Base-by-base conservation (phyloP, 2,329 filamentous ascomycete genomes). In the Leptodontidium sp. region DNA sequence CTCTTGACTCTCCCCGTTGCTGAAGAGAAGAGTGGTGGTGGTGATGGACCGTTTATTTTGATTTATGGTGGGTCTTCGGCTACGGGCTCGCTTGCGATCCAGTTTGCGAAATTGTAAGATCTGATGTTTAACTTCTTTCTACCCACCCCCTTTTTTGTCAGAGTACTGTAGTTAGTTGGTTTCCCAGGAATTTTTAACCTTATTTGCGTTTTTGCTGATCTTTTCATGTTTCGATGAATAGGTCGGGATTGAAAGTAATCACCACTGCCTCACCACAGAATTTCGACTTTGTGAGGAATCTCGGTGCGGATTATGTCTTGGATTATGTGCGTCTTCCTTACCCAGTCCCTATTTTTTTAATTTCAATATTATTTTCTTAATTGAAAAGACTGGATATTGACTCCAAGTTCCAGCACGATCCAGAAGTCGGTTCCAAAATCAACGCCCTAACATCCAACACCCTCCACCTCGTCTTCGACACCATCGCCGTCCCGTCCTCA, bases 281-380 rank as follows among this genome's bases (percentile, higher is more conserved):
- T 74, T 83, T 83, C 73, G 78, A 81, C 1, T 79, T 86, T 4
- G 76, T 84, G 11, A 81, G 80, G 68, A 76, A 72, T 2, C 78
- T 83, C 3, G 85, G 86, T 21, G 84, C 84, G 0, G 80, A 82
- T 67, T 77, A 80, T 29, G 80, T 81, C 3, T 84, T 86, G 71
- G 82, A 86, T 73, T 87, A 87, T 78, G 70, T 72, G 65, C 21
- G 63, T 64, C 8, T 43, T 24, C 32, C 47, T 35, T 12, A 15
- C 38, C 14, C 50, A 17, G 21, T 38, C 9, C 21, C 1, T 17
- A 15, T 58, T 17, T 8, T 12, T 21, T 32, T 17, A 21, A 21
- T 21, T 21, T 21, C 21, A 21, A 21, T 21, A 3, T 38, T 21
- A 29, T 47, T 6, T n/a, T n/a, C 11, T 21, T 47, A 12, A 7